Conservation (phyloP, 1,284 basidiomycete species). For the Cutaneotrichosporon cyanovorans region DNA sequence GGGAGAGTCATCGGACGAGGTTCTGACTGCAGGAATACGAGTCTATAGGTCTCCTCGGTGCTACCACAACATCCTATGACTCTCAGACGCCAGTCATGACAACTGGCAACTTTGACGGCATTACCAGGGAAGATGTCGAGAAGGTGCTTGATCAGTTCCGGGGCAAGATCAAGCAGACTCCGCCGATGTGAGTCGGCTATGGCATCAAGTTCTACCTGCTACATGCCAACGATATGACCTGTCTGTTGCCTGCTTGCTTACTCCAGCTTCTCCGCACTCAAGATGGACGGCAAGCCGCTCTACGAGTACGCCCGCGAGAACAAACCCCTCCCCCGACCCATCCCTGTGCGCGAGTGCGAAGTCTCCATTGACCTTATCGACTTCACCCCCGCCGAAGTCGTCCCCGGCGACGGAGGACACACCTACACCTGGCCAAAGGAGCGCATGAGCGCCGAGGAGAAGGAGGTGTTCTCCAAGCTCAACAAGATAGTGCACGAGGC, state of each 20-base stretch:
- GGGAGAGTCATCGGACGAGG: conserved; percentile 11
- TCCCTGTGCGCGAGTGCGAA: conserved; percentile 76
- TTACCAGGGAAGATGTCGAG: conserved; percentile 71
- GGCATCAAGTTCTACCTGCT: too few species aligned
- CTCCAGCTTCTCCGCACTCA: conserved; percentile 85
- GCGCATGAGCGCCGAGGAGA: conserved; percentile 61
- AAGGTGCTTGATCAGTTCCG: conserved; percentile 65
- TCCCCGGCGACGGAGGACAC: conserved; percentile 40
- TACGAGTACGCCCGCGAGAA: conserved; percentile 94
- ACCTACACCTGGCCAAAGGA: conserved; percentile 69
- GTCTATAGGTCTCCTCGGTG: conserved; percentile 84
- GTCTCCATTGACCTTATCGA: conserved; percentile 61
- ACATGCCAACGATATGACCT: too few species aligned
- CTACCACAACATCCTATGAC: conserved; percentile 92
- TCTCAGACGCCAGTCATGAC: conserved; percentile 71
- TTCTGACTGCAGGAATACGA: conserved; percentile 69
- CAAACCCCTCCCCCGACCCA: conserved; percentile 82
- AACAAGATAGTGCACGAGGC: conserved; percentile 45
- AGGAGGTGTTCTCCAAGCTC: conserved; percentile 60
- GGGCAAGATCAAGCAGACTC: conserved; percentile 81
- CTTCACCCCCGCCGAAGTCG: conserved; percentile 41
- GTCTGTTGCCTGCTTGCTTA: too few species aligned
- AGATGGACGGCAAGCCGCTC: conserved; percentile 93
- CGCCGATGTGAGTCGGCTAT: conserved; percentile 88
- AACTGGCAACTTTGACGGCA: conserved; percentile 70